Evolutionary conservation across 176 grass and related monocot genomes (phyloP).

Genomic region (Zea luxurians): DNA sequence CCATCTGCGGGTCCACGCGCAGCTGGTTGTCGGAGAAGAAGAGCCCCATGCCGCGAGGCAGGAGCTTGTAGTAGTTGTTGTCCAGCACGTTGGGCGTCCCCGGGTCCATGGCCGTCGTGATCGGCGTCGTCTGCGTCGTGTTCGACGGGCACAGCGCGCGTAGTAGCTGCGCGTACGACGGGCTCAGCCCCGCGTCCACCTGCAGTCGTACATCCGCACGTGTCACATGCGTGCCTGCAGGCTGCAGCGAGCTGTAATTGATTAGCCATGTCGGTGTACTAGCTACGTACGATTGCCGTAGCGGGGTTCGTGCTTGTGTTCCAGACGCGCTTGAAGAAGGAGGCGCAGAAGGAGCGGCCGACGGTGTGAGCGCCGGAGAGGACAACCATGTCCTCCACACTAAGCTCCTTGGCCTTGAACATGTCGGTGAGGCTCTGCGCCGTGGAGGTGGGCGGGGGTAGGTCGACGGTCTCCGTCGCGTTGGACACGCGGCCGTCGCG

Average conservation of each 20-base stretch:
- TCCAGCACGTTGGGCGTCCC: conserved; percentile 45
- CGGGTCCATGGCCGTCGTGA: conserved; percentile 42
- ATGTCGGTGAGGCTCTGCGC: not conserved
- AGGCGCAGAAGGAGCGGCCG: conserved; percentile 50
- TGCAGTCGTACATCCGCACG: not conserved
- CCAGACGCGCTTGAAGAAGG: conserved; percentile 38
- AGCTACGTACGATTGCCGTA: not conserved
- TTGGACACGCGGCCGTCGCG: conserved; percentile 43
- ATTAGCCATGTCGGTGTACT: no score
- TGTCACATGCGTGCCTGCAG: not conserved
- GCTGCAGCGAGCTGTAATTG: no score
- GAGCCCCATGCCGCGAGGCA: conserved; percentile 43
- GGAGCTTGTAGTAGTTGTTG: conserved; percentile 64
- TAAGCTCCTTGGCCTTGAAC: conserved; percentile 35
- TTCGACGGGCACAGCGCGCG: conserved; percentile 46
- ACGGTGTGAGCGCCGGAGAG: conserved; percentile 59
- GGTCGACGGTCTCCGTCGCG: conserved; percentile 12
- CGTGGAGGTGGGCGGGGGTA: conserved; percentile 11
- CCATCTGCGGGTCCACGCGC: conserved; percentile 17
- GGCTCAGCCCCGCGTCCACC: conserved; percentile 44
- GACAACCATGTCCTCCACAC: conserved; percentile 48
- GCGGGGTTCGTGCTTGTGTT: not conserved
- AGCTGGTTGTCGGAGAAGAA: conserved; percentile 61
- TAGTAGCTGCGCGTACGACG: conserved; percentile 50
- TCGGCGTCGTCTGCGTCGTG: conserved; percentile 21